These are phyloP conservation scores for Pichia sp. DNA, from an alignment of 1,139 yeast species.

Conservation along the genomic window DNA sequence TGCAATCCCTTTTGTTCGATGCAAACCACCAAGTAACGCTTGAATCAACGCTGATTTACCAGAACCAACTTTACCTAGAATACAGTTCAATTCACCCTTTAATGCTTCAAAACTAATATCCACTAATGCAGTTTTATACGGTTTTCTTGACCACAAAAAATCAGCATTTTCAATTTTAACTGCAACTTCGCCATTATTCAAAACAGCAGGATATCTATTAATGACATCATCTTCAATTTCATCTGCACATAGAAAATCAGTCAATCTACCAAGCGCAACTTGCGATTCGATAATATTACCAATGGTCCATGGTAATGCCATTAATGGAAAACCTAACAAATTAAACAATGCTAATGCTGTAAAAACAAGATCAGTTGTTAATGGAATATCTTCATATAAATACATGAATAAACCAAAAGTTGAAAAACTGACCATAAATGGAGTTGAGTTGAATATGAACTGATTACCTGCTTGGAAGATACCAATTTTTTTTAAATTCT, in stretches of 20 bases:
- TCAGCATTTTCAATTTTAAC: slow-evolving; percentile 69
- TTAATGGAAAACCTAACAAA: slow-evolving; percentile 82
- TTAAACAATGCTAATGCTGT: slow-evolving; percentile 89
- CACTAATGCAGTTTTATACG: slow-evolving; percentile 72
- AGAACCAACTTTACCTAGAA: slow-evolving; percentile 88
- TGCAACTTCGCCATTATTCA: slow-evolving; percentile 57
- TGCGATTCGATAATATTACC: slow-evolving; percentile 84
- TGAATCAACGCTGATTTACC: slow-evolving; percentile 89
- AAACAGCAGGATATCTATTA: slow-evolving; percentile 47
- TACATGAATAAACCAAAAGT: slow-evolving; percentile 82
- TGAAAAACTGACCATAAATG: slow-evolving; percentile 83
- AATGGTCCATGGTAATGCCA: slow-evolving; percentile 88
- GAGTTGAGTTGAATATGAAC: slow-evolving; percentile 83
- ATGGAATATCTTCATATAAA: slow-evolving; percentile 53
- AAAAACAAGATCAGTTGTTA: slow-evolving; percentile 88
- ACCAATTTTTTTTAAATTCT: slow-evolving; percentile 72
- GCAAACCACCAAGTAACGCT: slow-evolving; percentile 78
- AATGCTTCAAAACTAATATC: slow-evolving; percentile 62
- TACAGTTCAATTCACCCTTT: slow-evolving; percentile 79
- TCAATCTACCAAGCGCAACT: slow-evolving; percentile 76
- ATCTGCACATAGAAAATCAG: slow-evolving; percentile 62
- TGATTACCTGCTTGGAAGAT: slow-evolving; percentile 63
- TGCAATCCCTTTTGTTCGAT: slow-evolving; percentile 72
- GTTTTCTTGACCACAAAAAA: slow-evolving; percentile 81
- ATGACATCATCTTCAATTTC: slow-evolving; percentile 83